Percentiles rank a stretch among this genome's conserved stretches.
Evolutionary conservation across 2,329 filamentous ascomycete genomes (phyloP).

Genomic region (Monosporascus sp.): DNA sequence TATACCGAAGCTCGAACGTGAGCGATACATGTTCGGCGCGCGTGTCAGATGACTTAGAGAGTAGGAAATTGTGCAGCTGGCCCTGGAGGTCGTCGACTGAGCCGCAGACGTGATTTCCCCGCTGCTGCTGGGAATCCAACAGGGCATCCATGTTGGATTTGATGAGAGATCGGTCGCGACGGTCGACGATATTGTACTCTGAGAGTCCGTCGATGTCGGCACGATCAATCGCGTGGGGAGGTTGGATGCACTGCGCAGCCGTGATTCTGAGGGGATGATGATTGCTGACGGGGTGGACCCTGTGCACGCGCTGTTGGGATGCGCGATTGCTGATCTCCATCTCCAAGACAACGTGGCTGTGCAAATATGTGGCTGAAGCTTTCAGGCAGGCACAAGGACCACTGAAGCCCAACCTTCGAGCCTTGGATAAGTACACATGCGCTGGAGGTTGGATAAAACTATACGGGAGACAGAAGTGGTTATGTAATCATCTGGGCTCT

Average conservation of each 20-base stretch:
- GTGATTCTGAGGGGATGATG: background rate
- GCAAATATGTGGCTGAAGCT: no score
- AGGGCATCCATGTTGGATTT: conserved; percentile 24
- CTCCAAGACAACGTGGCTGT: no score
- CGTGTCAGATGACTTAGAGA: conserved; percentile 39
- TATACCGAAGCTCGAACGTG: conserved; percentile 42
- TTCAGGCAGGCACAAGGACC: background rate
- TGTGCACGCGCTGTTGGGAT: no score
- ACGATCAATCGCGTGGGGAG: conserved; percentile 1
- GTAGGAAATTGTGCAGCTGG: conserved; percentile 37
- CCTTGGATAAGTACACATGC: no score
- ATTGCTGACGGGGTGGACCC: conserved; percentile 1
- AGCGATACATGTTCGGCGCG: conserved; percentile 46
- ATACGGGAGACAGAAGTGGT: no score
- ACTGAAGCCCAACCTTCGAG: no score
- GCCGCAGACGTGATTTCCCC: conserved; percentile 26
- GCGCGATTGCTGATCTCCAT: no score
- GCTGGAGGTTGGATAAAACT: no score
- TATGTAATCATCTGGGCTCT: no score
- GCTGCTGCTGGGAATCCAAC: conserved; percentile 24
- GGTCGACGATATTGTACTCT: background rate
- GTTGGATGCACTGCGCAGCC: background rate
- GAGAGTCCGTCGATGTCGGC: background rate
- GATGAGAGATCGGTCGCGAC: background rate
- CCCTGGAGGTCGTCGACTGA: conserved; percentile 42